Evolutionary conservation across 768 basidiomycete species (phyloP), one percentile per base, ranked within the genome.

Genomic region (Macrolepiota albuminosa): DNA sequence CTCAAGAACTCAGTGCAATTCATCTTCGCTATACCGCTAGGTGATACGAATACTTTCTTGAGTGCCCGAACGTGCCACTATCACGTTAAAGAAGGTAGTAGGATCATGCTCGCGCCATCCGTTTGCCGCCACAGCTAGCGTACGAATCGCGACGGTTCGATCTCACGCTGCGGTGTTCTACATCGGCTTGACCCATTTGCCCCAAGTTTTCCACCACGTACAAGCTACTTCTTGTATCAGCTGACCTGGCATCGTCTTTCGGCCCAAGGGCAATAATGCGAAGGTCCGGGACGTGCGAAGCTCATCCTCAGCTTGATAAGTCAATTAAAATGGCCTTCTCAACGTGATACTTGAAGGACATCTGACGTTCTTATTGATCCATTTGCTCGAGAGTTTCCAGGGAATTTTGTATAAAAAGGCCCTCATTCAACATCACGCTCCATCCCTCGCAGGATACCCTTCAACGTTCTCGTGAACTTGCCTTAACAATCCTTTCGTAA

Each of bases 231-330:
- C 34, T 26, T 48, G 37, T 33, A 57, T 57, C 57, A 57, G 2
- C 50, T 57, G 57, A 57, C 57, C 57, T 13, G 6, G 7, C 7
- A 37, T 57, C 24, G 37, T 40, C 56, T 48, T 40, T 50, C 39
- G 37, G 36, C 47, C 34, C 36, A 9, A 43, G 16, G 11, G 46
- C 39, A 29, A 49, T 13, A 31, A n/a, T 33, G 18, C 21, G 55
- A 56, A 36, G 10, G 16, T 46, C 6, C 21, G 34, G 31, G 9
- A n/a, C 21, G 47, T 49, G 48, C 50, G 47, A 49, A 57, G 5
- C 13, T n/a, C 10, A 21, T 29, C 18, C 40, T 4, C 18, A 4
- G 16, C 29, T 57, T 33, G 9, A 42, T 49, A 24, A 42, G 18
- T 43, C 42, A 26, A 37, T 26, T 26, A 1, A 1, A 26, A 48